Conservation (phyloP, 2,329 filamentous ascomycete genomes). For the Nemania sp. region DNA sequence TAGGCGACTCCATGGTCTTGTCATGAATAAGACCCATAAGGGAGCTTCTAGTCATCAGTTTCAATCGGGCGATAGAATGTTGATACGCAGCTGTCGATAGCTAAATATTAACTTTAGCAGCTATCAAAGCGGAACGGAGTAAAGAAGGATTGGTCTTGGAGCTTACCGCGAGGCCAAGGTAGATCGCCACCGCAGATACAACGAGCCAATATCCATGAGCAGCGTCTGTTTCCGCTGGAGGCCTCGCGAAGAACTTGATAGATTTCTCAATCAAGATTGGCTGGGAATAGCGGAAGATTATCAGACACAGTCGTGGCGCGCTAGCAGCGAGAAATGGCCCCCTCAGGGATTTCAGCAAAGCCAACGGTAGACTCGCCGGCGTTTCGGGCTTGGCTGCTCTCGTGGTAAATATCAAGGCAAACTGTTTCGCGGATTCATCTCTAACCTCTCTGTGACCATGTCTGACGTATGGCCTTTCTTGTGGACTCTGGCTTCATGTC, state of each 20-base stretch:
- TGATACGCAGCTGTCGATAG: constrained; percentile 42
- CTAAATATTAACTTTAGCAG: constrained; percentile 27
- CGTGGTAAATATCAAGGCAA: neutral
- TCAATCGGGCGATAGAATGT: constrained; percentile 40
- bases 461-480: constrained; percentile 29
- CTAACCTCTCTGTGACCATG: constrained; percentile 40
- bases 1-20: constrained; percentile 36
- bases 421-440: neutral
- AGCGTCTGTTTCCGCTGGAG: constrained; percentile 2
- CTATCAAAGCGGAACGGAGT: too few species aligned
- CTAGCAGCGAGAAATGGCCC: constrained; percentile 40
- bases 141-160: neutral
- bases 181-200: constrained; percentile 41
- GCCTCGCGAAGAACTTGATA: constrained; percentile 40
- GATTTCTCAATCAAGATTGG: constrained; percentile 45
- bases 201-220: constrained; percentile 40
- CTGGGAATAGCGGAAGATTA: constrained; percentile 48
- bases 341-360: constrained; percentile 38
- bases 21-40: constrained; percentile 45
- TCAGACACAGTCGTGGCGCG: constrained; percentile 45
- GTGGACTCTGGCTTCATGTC: constrained; percentile 32
- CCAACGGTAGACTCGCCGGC: constrained; percentile 37
- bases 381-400: constrained; percentile 11
- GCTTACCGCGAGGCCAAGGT: constrained; percentile 46
- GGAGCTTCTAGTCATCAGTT: constrained; percentile 42